Base-by-base conservation (phyloP, 768 basidiomycete genomes). In the Rhodosporidiobolus sp. region DNA sequence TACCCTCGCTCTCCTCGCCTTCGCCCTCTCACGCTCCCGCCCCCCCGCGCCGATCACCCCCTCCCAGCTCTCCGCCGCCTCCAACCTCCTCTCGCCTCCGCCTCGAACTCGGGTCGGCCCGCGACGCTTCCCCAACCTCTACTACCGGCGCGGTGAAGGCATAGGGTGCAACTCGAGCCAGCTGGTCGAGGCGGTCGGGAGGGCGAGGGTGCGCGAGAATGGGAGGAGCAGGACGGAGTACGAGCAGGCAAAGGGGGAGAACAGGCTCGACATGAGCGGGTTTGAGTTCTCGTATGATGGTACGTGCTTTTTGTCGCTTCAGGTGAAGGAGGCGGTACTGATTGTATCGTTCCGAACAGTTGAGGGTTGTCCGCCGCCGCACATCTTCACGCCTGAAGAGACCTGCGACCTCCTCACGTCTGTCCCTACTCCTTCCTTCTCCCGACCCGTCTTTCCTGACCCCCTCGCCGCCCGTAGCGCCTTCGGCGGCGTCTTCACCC, bases 111-210 rank as follows among this genome's bases (percentile, higher is more conserved):
- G 65, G 1, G 65, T 66, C 46, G 65, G 65, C 2, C 57, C 46
- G 1, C 65, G 65, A 1, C 55, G 34, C 22, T 59, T 28, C 48
- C n/a, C 22, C 34, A 6, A 34, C 26, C 57, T 58, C 17, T 66
- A 58, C 49, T 24, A 58, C 53, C 48, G 65, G 1, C 28, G 35
- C 4, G 65, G 65, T n/a, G n/a, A n/a, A n/a, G n/a, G n/a, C n/a
- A n/a, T n/a, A n/a, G n/a, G n/a, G 12, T 66, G 65, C 48, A 58
- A 20, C 65, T 35, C 65, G 19, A 49, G 43, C 7, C 48, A 66
- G 48, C 65, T 66, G 4, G 34, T 66, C 17, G 34, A 16, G 4
- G 48, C 48, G 1, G 46, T 66, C 32, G 56, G 10, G 24, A 17
- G 46, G 26, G 28, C 65, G 8, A n/a, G 17, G 30, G 30, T 59